Base-by-base conservation (phyloP, 768 basidiomycete species). In the Tylopilus vinaceipallidus region DNA sequence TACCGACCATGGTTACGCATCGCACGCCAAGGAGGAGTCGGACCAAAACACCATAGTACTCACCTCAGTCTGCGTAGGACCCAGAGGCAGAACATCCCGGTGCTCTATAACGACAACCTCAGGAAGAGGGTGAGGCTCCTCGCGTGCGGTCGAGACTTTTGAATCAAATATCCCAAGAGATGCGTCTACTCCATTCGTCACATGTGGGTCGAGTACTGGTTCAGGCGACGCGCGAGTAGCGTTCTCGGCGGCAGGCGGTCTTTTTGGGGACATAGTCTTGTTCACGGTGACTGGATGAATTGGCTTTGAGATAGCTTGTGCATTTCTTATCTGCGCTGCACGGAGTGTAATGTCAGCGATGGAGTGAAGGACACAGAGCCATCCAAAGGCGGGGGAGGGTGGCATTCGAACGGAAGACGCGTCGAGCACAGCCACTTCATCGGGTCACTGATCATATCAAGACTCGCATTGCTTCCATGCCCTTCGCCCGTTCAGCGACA, bases 361-460 rank as follows among this genome's bases (percentile, higher is more conserved):
- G 13, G 84, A 79, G 50, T 80, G 77, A 40, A 79, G 70, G 26
- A 87, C 86, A 60, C 84, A 85, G 48, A 86, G 64, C 81, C 83
- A 86, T 73, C 84, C 86, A 70, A 78, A 88, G 12, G 76, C 77
- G 29, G 83, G 77, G 40, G 84, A 77, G 42, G 86, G 83, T 57
- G 85, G 83, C 86, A 88, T 87, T 52, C 49, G 37, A 20, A 29
- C 17, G 19, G 17, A n/a, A 36, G 17, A 35, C 22, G 16, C 42
- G 35, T 39, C 30, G 3, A 35, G 47, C 54, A 57, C 54, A 52
- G 58, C 57, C 57, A 59, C 23, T n/a, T n/a, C n/a, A n/a, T n/a
- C n/a, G n/a, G n/a, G n/a, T n/a, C n/a, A n/a, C n/a, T n/a, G n/a
- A n/a, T n/a, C n/a, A n/a, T n/a, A n/a, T n/a, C n/a, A n/a, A n/a